Evolutionary conservation across 78 protist species (phyloP).

Genomic region (Dictyostelium intermedium): DNA sequence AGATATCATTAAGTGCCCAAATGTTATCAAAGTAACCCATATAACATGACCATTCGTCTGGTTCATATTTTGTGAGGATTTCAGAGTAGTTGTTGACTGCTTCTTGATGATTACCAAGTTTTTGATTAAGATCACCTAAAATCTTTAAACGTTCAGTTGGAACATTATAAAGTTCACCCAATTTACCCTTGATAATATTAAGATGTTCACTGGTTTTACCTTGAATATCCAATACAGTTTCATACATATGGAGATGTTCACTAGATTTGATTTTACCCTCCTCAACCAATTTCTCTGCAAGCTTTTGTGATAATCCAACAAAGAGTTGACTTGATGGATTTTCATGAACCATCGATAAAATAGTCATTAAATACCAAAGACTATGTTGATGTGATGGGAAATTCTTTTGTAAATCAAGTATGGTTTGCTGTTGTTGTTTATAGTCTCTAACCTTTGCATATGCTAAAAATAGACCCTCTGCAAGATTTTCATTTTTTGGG

Average conservation of each 20-base stretch:
- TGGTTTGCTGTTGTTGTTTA: slow-evolving; percentile 22
- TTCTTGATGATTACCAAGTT: not conserved
- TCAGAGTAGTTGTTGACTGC: slow-evolving; percentile 30
- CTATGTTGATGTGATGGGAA: slow-evolving; percentile 10
- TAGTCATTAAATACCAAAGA: slow-evolving; percentile 65
- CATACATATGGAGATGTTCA: slow-evolving; percentile 42
- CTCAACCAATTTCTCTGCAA: slow-evolving; percentile 33
- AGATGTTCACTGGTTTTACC: slow-evolving; percentile 14
- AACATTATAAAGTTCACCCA: slow-evolving; percentile 42
- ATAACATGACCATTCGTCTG: slow-evolving; percentile 75
- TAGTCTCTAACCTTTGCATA: slow-evolving; percentile 39
- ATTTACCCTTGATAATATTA: slow-evolving; percentile 18
- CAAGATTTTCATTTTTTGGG: not conserved
- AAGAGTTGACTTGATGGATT: not conserved
- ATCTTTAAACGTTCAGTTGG: slow-evolving; percentile 50
- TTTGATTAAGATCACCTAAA: not conserved
- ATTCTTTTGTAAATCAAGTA: not conserved
- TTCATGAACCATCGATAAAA: not conserved
- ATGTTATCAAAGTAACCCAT: slow-evolving; percentile 41
- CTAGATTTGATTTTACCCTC: slow-evolving; percentile 14
- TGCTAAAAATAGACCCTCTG: slow-evolving; percentile 37
- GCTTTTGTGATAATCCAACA: slow-evolving; percentile 8
- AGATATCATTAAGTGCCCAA: not conserved
- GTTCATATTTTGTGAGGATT: slow-evolving; percentile 57
- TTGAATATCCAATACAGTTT: slow-evolving; percentile 21